These are phyloP conservation scores for Verticillium tricorpus DNA, from an alignment of 2,329 filamentous ascomycete species.

Conservation along the genomic window DNA sequence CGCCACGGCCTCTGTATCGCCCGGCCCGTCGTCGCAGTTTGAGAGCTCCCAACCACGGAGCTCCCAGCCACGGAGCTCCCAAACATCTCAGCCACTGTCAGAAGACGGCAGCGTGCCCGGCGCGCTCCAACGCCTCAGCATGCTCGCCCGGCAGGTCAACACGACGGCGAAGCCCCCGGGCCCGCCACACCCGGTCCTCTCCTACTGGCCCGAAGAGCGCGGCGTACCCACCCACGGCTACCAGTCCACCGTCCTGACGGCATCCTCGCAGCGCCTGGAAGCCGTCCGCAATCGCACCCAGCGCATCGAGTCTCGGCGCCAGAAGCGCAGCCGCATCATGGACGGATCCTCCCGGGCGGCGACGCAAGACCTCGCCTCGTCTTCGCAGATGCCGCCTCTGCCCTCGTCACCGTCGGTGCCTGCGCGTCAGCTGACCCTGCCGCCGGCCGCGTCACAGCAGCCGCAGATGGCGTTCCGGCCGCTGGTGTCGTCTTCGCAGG, in stretches of 20 bases:
- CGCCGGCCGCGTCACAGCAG: slow-evolving; percentile 8
- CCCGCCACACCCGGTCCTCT: slow-evolving; percentile 21
- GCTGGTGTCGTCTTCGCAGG: slow-evolving; percentile 15
- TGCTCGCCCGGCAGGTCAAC: slow-evolving; percentile 8
- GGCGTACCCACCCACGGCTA: slow-evolving; percentile 30
- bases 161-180: neutral
- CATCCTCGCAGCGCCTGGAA: slow-evolving; percentile 29
- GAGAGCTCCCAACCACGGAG: neutral
- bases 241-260: slow-evolving; percentile 31
- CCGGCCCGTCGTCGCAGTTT: slow-evolving; percentile 1
- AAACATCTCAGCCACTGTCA: neutral
- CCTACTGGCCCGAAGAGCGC: slow-evolving; percentile 33
- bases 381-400: neutral
- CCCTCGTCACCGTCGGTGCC: slow-evolving; percentile 8
- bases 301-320: slow-evolving; percentile 20
- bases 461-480: slow-evolving; percentile 4
- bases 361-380: neutral
- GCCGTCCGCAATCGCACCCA: slow-evolving; percentile 26
- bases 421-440: neutral
- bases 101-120: neutral
- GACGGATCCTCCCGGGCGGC: slow-evolving; percentile 2
- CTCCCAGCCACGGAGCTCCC: neutral
- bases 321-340: slow-evolving; percentile 6
- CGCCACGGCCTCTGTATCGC: slow-evolving; percentile 1
- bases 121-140: slow-evolving; percentile 13